phyloP scores from a whole-genome alignment of 768 basidiomycete genomes.

The Crepidotus variabilis region DNA sequence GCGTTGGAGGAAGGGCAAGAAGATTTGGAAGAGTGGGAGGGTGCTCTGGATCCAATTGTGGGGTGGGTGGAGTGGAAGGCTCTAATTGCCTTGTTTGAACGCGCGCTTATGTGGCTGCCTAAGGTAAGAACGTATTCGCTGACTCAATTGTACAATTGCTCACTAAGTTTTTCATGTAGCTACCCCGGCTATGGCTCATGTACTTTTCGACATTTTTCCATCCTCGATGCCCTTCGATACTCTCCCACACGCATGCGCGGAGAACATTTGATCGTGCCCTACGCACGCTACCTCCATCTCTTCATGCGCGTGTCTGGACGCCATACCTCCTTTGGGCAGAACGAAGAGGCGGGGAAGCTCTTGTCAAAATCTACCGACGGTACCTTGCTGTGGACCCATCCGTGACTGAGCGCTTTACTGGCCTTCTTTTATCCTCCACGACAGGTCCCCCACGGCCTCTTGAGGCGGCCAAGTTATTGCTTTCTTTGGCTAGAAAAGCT shows the following conservation, averaged over 20 bases:
- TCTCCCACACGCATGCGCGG: slow-evolving; percentile 89
- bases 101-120: slow-evolving; percentile 92
- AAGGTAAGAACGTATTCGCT: slow-evolving; percentile 50
- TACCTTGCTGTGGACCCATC: slow-evolving; percentile 82
- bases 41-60: slow-evolving; percentile 80
- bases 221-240: slow-evolving; percentile 76
- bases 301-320: slow-evolving; percentile 91
- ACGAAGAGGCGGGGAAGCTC: slow-evolving; percentile 70
- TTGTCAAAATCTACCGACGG: slow-evolving; percentile 80
- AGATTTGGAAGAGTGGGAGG: slow-evolving; percentile 81
- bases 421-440: slow-evolving; percentile 60
- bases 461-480: slow-evolving; percentile 88
- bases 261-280: slow-evolving; percentile 92
- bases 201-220: slow-evolving; percentile 90
- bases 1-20: slow-evolving; percentile 82
- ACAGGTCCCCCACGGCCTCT: slow-evolving; percentile 68
- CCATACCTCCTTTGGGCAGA: slow-evolving; percentile 94
- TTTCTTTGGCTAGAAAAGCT: slow-evolving; percentile 82
- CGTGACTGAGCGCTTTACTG: slow-evolving; percentile 75
- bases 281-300: slow-evolving; percentile 87
- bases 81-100: slow-evolving; percentile 84
- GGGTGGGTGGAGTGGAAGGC: slow-evolving; percentile 96
- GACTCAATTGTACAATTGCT: neutral
- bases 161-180: slow-evolving; percentile 36
- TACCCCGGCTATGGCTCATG: slow-evolving; percentile 92